Conservation (phyloP, 2,329 filamentous ascomycete genomes). For the Rhinocladiella similis region DNA sequence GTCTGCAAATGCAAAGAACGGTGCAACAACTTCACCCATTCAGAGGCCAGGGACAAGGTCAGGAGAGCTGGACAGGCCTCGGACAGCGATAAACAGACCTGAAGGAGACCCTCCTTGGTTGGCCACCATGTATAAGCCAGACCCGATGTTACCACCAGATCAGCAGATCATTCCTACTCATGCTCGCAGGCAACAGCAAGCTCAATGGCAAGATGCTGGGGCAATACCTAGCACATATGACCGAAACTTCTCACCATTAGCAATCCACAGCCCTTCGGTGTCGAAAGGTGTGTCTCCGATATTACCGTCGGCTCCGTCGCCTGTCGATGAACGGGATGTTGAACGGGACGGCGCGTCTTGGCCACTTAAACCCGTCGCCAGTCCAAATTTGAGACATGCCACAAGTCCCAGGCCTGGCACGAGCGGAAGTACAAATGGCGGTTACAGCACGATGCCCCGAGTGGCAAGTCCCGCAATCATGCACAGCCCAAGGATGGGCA, state of each 20-base stretch:
- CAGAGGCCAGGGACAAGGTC: constrained; percentile 64
- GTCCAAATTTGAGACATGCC: constrained; percentile 24
- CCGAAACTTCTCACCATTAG: constrained; percentile 81
- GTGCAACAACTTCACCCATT: constrained; percentile 40
- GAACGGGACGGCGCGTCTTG: constrained; percentile 32
- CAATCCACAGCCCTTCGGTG: constrained; percentile 38
- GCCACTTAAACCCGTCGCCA: constrained; percentile 32
- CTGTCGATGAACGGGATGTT: constrained; percentile 11
- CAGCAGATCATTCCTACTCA: constrained; percentile 95
- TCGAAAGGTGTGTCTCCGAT: constrained; percentile 17
- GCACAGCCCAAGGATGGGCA: constrained; percentile 21
- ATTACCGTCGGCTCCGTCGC: constrained; percentile 16
- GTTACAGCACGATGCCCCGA: constrained; percentile 53
- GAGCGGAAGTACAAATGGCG: constrained; percentile 42
- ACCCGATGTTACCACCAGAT: constrained; percentile 88
- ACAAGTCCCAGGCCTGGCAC: constrained; percentile 40
- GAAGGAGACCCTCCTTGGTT: constrained; percentile 97
- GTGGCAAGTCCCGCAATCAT: constrained; percentile 39
- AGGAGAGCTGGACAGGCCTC: constrained; percentile 52
- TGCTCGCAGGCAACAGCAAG: constrained; percentile 84
- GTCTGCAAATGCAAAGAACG: constrained; percentile 36
- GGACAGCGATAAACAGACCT: constrained; percentile 65
- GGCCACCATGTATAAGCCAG: constrained; percentile 90
- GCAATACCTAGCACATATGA: constrained; percentile 84
- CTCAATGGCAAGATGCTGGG: constrained; percentile 92